Evolutionary conservation across 2,329 filamentous ascomycete species (phyloP).

Genomic region (Microcera coccophila): DNA sequence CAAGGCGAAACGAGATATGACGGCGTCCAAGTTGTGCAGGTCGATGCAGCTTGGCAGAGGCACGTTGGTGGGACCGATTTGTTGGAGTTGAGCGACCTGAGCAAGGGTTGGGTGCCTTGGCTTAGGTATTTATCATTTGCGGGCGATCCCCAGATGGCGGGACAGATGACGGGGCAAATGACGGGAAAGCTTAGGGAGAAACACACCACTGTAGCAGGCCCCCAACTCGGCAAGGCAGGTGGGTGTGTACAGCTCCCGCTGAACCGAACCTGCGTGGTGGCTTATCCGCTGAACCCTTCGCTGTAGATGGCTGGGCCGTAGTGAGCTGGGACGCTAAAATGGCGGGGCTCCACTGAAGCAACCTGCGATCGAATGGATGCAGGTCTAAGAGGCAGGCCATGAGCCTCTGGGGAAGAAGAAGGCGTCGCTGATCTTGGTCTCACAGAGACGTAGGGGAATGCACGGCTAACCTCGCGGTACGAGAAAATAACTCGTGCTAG

Average conservation of each 20-base stretch:
- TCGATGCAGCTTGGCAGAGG: slow-evolving; percentile 2
- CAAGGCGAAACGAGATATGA: slow-evolving; percentile 4
- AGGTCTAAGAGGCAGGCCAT: background rate
- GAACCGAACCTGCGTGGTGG: background rate
- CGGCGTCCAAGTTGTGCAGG: slow-evolving; percentile 5
- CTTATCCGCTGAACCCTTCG: background rate
- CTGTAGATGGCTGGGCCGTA: background rate
- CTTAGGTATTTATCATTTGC: too few species aligned
- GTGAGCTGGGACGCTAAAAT: background rate
- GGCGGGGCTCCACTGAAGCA: background rate
- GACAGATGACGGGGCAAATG: too few species aligned
- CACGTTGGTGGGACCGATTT: slow-evolving; percentile 2
- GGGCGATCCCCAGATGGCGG: too few species aligned
- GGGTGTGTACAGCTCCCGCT: too few species aligned
- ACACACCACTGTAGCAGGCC: too few species aligned
- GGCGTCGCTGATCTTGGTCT: too few species aligned
- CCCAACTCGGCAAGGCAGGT: too few species aligned
- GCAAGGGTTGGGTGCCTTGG: slow-evolving; percentile 22
- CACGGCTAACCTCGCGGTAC: too few species aligned
- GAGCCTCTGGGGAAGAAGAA: background rate
- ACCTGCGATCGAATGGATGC: background rate
- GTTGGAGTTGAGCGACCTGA: slow-evolving; percentile 13
- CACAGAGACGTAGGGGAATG: too few species aligned
- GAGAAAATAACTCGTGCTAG: too few species aligned
- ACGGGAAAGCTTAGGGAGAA: too few species aligned